Percentiles rank a stretch among this genome's conserved stretches.
These are phyloP conservation scores for Aphanomyces invadans DNA, from an alignment of 352 stramenopile genomes.

Conservation along the genomic window DNA sequence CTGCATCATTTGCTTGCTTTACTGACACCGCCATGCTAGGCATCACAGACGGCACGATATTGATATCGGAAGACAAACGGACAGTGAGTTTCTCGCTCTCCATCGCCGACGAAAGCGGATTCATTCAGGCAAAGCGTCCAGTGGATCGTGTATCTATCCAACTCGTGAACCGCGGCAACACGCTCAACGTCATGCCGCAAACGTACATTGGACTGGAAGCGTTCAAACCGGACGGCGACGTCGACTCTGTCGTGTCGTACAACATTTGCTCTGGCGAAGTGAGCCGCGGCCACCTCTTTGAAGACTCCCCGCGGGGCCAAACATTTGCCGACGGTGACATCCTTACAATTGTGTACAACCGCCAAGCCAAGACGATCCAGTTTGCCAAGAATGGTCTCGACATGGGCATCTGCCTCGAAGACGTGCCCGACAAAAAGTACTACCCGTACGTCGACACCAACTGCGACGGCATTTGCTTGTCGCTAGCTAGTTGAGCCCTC, in stretches of 20 bases:
- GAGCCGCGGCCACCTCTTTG: neutral
- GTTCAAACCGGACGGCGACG: slow-evolving; percentile 23
- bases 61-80: slow-evolving; percentile 21
- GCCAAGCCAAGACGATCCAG: neutral
- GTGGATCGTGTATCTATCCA: slow-evolving; percentile 24
- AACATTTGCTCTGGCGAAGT: slow-evolving; percentile 24
- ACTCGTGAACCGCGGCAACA: slow-evolving; percentile 15
- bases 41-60: slow-evolving; percentile 20
- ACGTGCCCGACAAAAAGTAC: slow-evolving; percentile 24
- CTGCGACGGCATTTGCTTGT: slow-evolving; percentile 24
- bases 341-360: slow-evolving; percentile 22
- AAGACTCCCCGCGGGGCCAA: slow-evolving; percentile 10
- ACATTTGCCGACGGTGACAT: slow-evolving; percentile 21
- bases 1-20: too few relatives aligned
- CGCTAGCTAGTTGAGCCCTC: slow-evolving; percentile 13
- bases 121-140: slow-evolving; percentile 21
- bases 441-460: slow-evolving; percentile 26
- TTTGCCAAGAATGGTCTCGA: slow-evolving; percentile 24
- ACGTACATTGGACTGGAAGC: slow-evolving; percentile 24
- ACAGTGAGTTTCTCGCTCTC: slow-evolving; percentile 19
- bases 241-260: slow-evolving; percentile 22
- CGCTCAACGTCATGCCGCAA: neutral
- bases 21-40: too few relatives aligned
- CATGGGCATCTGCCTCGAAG: slow-evolving; percentile 21
- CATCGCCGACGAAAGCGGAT: slow-evolving; percentile 20